Base-by-base conservation (phyloP, 2,329 filamentous ascomycete species). In the Sphaerulina populicola region DNA sequence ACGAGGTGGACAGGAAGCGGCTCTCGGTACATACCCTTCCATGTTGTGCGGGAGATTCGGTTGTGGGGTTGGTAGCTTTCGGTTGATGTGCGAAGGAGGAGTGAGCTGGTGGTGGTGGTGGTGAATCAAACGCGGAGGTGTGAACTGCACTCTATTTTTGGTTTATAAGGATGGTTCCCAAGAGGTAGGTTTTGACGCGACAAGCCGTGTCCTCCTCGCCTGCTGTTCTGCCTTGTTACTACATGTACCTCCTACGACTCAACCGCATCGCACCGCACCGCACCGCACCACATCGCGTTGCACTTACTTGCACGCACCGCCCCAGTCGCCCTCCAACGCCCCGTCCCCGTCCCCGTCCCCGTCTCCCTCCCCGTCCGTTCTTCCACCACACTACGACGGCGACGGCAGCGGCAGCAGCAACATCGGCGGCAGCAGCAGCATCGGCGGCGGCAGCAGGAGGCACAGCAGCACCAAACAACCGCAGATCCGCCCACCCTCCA, bases 1-100 rank as follows among this genome's bases (percentile, higher is more conserved):
- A 35, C 3, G 10, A 35, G 12, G 31, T 11, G 3, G 39, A 27
- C 8, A 23, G 11, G 9, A 41, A 27, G 23, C 21, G 11, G 29
- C 40, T 35, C 31, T 23, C 12, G 14, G 53, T 47, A 57, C 60
- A 39, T 52, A 63, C 62, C 57, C 57, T 33, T 62, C 63, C 63
- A 66, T 64, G 29, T 46, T 41, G 42, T 29, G 14, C 10, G 23
- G 21, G 44, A 15, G 12, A 27, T 27, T 27, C 5, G 6, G 23
- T 27, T 6, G 23, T 7, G 5, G 23, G 23, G 23, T 27, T 7
- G 23, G 23, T 27, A 27, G 23, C 23, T 27, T 27, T 27, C 23
- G 23, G 23, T 27, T 27, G 23, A 27, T 27, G 23, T 27, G 23
- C 23, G 23, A 27, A 27, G 23, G 23, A 27, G 6, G 23, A 27